Evolutionary conservation across 2,329 filamentous ascomycete species (phyloP).

Genomic region (Pestalotiopsis sp.): DNA sequence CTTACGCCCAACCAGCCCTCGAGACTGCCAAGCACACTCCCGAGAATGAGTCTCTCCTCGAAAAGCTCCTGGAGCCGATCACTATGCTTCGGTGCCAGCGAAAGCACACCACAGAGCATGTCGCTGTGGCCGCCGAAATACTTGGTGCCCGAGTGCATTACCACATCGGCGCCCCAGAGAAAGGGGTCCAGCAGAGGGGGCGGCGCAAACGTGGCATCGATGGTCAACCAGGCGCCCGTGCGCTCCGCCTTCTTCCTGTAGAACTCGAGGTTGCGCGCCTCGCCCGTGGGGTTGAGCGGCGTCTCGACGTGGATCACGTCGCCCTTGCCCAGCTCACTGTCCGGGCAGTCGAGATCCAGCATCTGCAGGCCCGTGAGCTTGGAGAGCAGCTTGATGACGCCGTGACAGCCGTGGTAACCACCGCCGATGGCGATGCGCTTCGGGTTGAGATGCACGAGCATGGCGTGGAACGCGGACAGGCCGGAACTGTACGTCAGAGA

Average conservation of each 20-base stretch:
- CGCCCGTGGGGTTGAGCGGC: conserved; percentile 87
- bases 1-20: conserved; percentile 92
- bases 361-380: conserved; percentile 77
- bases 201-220: conserved; percentile 92
- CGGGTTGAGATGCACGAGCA: conserved; percentile 84
- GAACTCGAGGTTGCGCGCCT: conserved; percentile 71
- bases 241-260: conserved; percentile 75
- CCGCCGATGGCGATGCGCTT: conserved; percentile 78
- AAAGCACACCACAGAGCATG: conserved; percentile 84
- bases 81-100: conserved; percentile 55
- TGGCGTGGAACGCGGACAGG: conserved; percentile 84
- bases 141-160: conserved; percentile 95
- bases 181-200: conserved; percentile 90
- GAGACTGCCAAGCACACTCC: conserved; percentile 83
- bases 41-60: conserved; percentile 75
- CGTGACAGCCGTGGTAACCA: conserved; percentile 94
- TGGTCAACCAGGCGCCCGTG: conserved; percentile 74
- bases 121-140: conserved; percentile 96
- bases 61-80: conserved; percentile 64
- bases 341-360: conserved; percentile 70
- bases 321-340: conserved; percentile 69
- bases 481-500: conserved; percentile 82
- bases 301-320: conserved; percentile 93
- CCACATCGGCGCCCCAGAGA: conserved; percentile 75
- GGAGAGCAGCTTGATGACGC: conserved; percentile 73